These are phyloP conservation scores for Geopyxis carbonaria DNA, from an alignment of 495 filamentous ascomycete genomes.

Conservation along the genomic window DNA sequence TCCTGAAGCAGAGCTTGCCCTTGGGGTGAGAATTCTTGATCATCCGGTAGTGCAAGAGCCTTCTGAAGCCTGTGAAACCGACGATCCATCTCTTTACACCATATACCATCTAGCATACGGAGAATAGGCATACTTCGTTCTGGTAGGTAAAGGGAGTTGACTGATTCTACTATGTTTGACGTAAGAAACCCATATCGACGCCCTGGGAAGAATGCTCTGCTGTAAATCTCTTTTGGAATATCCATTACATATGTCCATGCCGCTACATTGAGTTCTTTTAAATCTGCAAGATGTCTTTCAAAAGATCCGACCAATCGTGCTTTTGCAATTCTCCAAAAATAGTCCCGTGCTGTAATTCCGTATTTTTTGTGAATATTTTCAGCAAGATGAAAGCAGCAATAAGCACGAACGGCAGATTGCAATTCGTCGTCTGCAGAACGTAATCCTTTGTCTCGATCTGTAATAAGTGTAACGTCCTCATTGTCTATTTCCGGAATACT, in stretches of 20 bases:
- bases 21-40: background rate
- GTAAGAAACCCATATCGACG: slow-evolving; percentile 8
- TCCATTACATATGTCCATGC: background rate
- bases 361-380: slow-evolving; percentile 4
- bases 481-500: slow-evolving; percentile 8
- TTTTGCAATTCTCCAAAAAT: slow-evolving; percentile 1
- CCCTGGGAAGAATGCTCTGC: slow-evolving; percentile 1
- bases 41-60: background rate
- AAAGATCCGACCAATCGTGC: background rate
- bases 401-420: background rate
- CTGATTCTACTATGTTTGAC: slow-evolving; percentile 10
- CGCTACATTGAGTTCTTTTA: background rate
- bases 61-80: background rate
- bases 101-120: slow-evolving; percentile 8
- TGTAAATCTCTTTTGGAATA: background rate
- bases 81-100: slow-evolving; percentile 6
- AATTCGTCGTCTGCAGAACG: slow-evolving; percentile 5
- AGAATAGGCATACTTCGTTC: slow-evolving; percentile 7
- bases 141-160: slow-evolving; percentile 4
- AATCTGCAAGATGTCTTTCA: background rate
- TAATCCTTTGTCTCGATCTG: slow-evolving; percentile 6
- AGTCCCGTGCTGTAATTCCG: background rate
- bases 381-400: slow-evolving; percentile 5
- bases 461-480: slow-evolving; percentile 1
- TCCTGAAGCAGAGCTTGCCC: background rate